Base-by-base conservation (phyloP, 805 yeast species). In the Priceomyces fermenticarens region DNA sequence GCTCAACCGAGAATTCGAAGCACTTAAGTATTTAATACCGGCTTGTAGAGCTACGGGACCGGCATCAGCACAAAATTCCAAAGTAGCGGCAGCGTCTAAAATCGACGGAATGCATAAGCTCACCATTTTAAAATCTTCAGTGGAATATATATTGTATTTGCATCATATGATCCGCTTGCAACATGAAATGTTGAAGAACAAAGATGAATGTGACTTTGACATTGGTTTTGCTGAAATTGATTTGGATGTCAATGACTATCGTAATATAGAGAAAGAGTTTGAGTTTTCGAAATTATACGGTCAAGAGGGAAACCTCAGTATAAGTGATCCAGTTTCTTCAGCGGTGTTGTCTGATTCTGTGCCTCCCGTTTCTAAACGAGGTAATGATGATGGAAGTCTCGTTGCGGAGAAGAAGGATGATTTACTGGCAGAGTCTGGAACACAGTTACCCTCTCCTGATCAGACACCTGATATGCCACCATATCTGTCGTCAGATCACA, bases 1-100 rank as follows among this genome's bases (percentile, higher is more conserved):
- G 55, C 84, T 87, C 71, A 87, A 87, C 59, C 68, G 89, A 40
- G 93, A 87, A 60, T 87, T 85, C 55, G 93, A 85, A 56, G 88
- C 90, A 1, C 72, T 87, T 48, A 84, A 86, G 56, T 80, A 74
- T 52, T 61, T 87, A 38, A 81, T 87, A 12, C 95, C 95, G 1
- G 89, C 91, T 10, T 86, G 95, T 57, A 67, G 89, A 37, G 68
- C 73, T 26, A 71, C 75, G 25, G 27, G 39, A 4, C 27, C 31
- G 14, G 25, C 15, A 3, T 23, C 41, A 11, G 30, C 25, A 17
- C 39, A 31, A 20, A 46, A 48, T 3, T 45, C 40, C 23, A 47
- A 13, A 13, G 38, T 42, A 29, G 54, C 50, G 38, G 65, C 61
- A 40, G 67, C 67, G 4, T 60, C 54, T 46, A 70, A 69, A 41